phyloP scores from a whole-genome alignment of 2,329 filamentous ascomycete species.

The Hyphodiscus sp. region DNA sequence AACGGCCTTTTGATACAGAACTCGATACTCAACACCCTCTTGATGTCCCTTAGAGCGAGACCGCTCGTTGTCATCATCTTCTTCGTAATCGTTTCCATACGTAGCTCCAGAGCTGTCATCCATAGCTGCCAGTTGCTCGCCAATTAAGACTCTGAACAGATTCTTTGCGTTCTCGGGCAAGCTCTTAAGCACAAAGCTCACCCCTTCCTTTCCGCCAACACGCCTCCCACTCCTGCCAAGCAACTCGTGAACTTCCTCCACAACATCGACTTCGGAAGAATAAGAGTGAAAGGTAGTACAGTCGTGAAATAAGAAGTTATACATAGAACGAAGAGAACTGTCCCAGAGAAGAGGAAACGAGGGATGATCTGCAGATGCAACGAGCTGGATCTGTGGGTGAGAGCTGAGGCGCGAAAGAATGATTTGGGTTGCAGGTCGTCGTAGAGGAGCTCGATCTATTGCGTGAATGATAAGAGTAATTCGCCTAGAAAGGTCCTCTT shows the following conservation, averaged over 20 bases:
- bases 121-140: conserved; percentile 70
- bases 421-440: conserved; percentile 62
- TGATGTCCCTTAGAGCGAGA: conserved; percentile 23
- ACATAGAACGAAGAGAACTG: conserved; percentile 70
- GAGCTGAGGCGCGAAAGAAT: conserved; percentile 71
- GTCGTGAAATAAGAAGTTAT: conserved; percentile 89
- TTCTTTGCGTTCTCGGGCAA: conserved; percentile 88
- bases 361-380: conserved; percentile 81
- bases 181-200: conserved; percentile 83
- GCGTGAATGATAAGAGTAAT: conserved; percentile 77
- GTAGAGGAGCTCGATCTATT: conserved; percentile 72
- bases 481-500: conserved; percentile 36
- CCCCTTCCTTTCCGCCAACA: conserved; percentile 83
- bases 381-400: conserved; percentile 63
- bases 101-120: conserved; percentile 47
- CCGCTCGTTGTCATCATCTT: conserved; percentile 41
- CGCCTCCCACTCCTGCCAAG: conserved; percentile 74
- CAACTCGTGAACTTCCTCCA: conserved; percentile 84
- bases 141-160: conserved; percentile 77
- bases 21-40: conserved; percentile 77
- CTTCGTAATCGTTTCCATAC: conserved; percentile 34
- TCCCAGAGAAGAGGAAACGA: conserved; percentile 89
- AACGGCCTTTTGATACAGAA: conserved; percentile 89
- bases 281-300: conserved; percentile 82
- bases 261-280: conserved; percentile 68